Evolutionary conservation across 495 filamentous ascomycete genomes (phyloP), one percentile per base, ranked within the genome.

Genomic region (Podospora comata): DNA sequence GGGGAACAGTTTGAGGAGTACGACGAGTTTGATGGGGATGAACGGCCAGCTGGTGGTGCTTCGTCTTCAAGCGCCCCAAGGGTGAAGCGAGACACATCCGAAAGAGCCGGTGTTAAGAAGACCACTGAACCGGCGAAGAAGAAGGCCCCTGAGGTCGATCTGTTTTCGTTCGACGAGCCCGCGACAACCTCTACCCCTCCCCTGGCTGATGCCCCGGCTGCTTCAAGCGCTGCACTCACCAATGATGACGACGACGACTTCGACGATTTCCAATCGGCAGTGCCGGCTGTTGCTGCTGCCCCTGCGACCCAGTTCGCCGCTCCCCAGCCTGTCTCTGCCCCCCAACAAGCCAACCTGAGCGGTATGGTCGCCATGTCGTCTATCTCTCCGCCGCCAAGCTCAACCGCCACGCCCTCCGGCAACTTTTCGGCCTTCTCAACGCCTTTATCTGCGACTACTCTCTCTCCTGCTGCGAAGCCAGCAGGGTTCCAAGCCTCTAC

Each of bases 181-280:
- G 76, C 69, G 6, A 76, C 77, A 2, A 60, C 72, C 30, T 70
- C 79, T 62, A 76, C 85, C 54, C 79, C 86, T 11, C 67, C 82
- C 7, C 83, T 87, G 5, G 79, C 81, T 30, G 80, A 72, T 79
- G 81, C 70, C 71, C 76, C 79, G 19, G 82, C 88, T 53, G 78
- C 91, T 34, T 77, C 73, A 34, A 63, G 60, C 23, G 71, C 68
- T 48, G 39, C 39, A 48, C 39, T 11, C 15, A 67, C 74, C 58
- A 76, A 79, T 34, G 93, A 96, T 68, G 94, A 99, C 71, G 39
- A 48, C 13, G 95, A 99, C 72, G 96, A 98, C 62, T 98, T 98
- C 72, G 95, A 98, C 75, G 96, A 98, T 76, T 98, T 98, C 85
- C 92, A 96, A 78, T 94, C 93, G n/a, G 95, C 96, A 18, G 83